Conservation (phyloP, 148 eudicot species). For the Salicornia ramosissima region DNA sequence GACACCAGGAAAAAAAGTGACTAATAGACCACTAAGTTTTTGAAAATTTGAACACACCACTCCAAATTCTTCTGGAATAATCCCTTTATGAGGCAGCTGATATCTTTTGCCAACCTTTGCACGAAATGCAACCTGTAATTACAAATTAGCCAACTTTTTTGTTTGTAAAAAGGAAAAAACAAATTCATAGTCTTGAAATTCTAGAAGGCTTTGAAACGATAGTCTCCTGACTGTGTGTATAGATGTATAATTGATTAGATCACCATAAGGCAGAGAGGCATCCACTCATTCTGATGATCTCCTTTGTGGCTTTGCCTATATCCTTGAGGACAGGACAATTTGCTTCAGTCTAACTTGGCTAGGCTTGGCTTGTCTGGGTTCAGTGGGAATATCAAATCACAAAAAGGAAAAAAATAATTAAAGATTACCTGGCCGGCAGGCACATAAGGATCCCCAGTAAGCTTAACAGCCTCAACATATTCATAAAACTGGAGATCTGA, state of each 20-base stretch:
- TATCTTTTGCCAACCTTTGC: constrained; percentile 89
- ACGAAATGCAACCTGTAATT: constrained; percentile 82
- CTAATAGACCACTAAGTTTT: constrained; percentile 7
- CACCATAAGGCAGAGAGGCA: not conserved
- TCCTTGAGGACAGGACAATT: no score
- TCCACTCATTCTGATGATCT: not conserved
- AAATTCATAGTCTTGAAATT: not conserved
- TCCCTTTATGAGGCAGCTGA: constrained; percentile 96
- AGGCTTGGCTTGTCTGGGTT: no score
- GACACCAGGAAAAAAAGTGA: not conserved
- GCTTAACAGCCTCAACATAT: constrained; percentile 92
- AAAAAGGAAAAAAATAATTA: not conserved
- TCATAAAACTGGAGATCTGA: constrained; percentile 79
- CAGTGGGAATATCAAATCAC: no score
- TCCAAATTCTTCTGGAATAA: constrained; percentile 96
- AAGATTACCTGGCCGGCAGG: constrained; percentile 90
- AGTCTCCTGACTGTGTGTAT: not conserved
- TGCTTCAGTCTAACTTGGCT: no score
- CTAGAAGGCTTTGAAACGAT: not conserved
- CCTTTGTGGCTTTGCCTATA: not conserved
- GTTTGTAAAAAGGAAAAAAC: not conserved
- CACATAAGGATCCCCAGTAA: constrained; percentile 94
- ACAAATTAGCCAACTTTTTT: not conserved
- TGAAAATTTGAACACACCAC: constrained; percentile 50
- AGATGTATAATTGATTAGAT: not conserved